These are phyloP conservation scores for Epichloe glyceriae DNA, from an alignment of 2,329 filamentous ascomycete genomes.

Conservation along the genomic window DNA sequence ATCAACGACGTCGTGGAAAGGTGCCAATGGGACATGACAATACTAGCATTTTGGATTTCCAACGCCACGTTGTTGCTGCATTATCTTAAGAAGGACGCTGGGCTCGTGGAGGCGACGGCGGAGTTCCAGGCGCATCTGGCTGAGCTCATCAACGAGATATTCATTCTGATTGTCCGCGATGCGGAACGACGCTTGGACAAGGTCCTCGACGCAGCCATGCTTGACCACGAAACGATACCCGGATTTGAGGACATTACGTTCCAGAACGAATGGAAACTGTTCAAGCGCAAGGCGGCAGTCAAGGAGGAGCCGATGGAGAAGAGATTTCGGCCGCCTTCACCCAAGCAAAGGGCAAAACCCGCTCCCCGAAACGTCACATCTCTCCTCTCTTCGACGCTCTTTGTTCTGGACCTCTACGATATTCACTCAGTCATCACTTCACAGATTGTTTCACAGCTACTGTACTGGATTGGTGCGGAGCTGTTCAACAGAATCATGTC, in stretches of 20 bases:
- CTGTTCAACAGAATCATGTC: conserved; percentile 98
- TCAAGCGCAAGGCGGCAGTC: conserved; percentile 79
- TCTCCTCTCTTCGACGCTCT: conserved; percentile 85
- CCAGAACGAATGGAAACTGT: conserved; percentile 97
- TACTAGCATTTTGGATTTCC: conserved; percentile 96
- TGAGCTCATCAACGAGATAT: conserved; percentile 95
- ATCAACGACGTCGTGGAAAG: conserved; percentile 95
- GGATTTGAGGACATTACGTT: conserved; percentile 95
- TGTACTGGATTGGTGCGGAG: conserved; percentile 94
- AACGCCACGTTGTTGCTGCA: conserved; percentile 92
- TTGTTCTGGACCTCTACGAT: conserved; percentile 96
- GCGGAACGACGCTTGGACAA: conserved; percentile 94
- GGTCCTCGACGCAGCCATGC: conserved; percentile 81
- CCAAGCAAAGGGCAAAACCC: conserved; percentile 81
- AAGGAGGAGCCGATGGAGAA: conserved; percentile 88
- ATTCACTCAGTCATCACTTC: conserved; percentile 93
- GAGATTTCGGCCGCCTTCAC: conserved; percentile 80
- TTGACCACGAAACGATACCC: conserved; percentile 95
- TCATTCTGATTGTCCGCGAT: conserved; percentile 92
- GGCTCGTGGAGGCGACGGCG: conserved; percentile 65
- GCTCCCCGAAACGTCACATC: conserved; percentile 94
- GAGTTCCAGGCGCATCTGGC: conserved; percentile 89
- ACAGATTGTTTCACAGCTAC: conserved; percentile 80
- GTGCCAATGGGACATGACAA: conserved; percentile 99
- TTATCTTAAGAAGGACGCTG: conserved; percentile 88